Evolutionary conservation across 2,329 filamentous ascomycete species (phyloP), one percentile per base, ranked within the genome.

Genomic region (Xylaria sp.): DNA sequence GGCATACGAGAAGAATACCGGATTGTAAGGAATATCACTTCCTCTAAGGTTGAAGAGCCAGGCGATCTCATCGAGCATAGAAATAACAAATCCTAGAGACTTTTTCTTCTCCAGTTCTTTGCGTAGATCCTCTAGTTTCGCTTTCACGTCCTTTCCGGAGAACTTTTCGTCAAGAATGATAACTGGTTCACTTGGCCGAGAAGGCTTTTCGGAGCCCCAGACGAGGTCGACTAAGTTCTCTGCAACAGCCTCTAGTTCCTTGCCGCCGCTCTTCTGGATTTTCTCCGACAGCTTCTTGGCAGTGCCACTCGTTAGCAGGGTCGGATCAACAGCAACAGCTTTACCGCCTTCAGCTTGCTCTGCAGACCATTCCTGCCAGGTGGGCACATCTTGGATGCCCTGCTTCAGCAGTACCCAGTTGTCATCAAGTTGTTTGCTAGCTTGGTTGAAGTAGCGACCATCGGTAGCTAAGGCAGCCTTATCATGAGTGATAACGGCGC

Each of bases 31-130:
- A 72, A 99, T 98, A 78, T 98, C 96, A 79, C 87, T 96, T 74
- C 96, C 96, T 74, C 96, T 90, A 57, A 99, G 83, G 81, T 99
- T 99, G 84, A 98, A 98, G n/a, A 99, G 86, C 96, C 96, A 99
- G 11, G 96, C 96, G 75, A 98, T 89, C 81, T 99, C 96, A 76
- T 99, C 96, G 51, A 99, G 88, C 90, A 97, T 94, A 5, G 94
- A 98, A 54, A 98, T 89, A 57, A 98, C 89, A 74, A 98, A 93
- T 0, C 93, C 95, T 19, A 90, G 87, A 5, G 90, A 91, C 78
- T 96, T 96, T 82, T 93, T 97, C 85, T 96, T 97, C 69, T 93
- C 90, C 17, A 99, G 83, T 74, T 98, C 94, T 78, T 95, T 94
- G n/a, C 94, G 89, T 65, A 99, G 82, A 54, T 97, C 94, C 27